Evolutionary conservation across 768 basidiomycete genomes (phyloP), one percentile per base, ranked within the genome.

Genomic region (Xerocomus spinulosus): DNA sequence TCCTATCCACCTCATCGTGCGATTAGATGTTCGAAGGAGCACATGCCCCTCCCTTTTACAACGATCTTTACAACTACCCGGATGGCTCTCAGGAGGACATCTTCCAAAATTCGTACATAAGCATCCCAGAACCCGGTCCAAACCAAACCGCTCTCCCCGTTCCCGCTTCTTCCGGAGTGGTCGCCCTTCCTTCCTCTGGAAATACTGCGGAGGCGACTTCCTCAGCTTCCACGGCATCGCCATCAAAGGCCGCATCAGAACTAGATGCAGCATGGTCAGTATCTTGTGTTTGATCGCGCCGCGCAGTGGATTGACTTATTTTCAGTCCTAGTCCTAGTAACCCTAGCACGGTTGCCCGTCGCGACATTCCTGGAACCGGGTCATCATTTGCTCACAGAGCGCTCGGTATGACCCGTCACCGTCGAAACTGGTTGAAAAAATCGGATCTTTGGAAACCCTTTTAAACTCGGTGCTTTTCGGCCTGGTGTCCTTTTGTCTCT

Each of bases 71-170:
- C 72, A 82, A 83, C 58, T 90, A 86, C 64, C 48, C 53, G 9
- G 81, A 90, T 58, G 87, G 88, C 9, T 70, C 85, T 0, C 88
- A 92, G 61, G 60, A 76, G 44, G 85, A 88, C 61, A 87, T 88
- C 51, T 87, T 89, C 62, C 66, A 71, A 42, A 74, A 80, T 59
- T 82, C 75, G 2, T 82, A 83, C 55, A 46, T 44, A 39, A 68
- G 41, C 26, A 60, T 79, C 1, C 78, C 77, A 0, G 58, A 63
- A 9, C 78, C 77, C 17, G 71, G 73, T 0, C 75, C 77, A 3
- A 49, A 62, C 34, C 63, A 65, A 42, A 64, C 54, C 1, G 53
- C 3, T 0, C 52, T 67, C 32, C 64, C 63, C 9, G 49, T 60
- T n/a, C 42, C 44, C 13, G 53, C 49, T 26, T 24, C 3, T 12